Percentiles rank a stretch among this genome's conserved stretches.
Conservation (phyloP, 2,329 filamentous ascomycete genomes). For the Aspergillus quadricinctus region DNA sequence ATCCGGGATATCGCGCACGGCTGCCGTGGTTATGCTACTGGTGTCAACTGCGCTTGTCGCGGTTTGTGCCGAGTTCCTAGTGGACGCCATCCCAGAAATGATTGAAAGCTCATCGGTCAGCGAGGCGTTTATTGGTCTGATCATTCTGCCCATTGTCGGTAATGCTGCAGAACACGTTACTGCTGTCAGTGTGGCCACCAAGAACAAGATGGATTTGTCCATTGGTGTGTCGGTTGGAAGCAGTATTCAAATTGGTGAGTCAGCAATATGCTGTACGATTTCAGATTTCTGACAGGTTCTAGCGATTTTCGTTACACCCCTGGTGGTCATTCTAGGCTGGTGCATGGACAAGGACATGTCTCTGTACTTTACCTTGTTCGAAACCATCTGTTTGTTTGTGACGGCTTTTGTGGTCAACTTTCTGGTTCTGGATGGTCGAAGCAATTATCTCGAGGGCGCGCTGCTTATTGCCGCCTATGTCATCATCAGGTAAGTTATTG, state of each 20-base stretch:
- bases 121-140: constrained; percentile 73
- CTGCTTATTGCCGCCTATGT: constrained; percentile 72
- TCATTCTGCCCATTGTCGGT: constrained; percentile 76
- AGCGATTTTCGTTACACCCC: constrained; percentile 70
- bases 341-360: constrained; percentile 68
- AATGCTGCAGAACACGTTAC: constrained; percentile 80
- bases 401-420: constrained; percentile 83
- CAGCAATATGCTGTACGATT: not conserved
- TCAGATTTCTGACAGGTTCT: constrained; percentile 5
- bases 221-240: constrained; percentile 77
- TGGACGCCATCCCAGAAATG: constrained; percentile 67
- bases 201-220: constrained; percentile 81
- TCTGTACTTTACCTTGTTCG: constrained; percentile 58
- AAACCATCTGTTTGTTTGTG: constrained; percentile 71
- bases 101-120: constrained; percentile 57
- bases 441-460: constrained; percentile 76
- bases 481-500: constrained; percentile 61
- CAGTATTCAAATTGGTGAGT: constrained; percentile 65
- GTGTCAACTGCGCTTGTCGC: constrained; percentile 57
- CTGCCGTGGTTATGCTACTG: constrained; percentile 53
- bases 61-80: constrained; percentile 66
- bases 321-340: constrained; percentile 76
- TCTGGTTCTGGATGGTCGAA: constrained; percentile 75
- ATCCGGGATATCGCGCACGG: constrained; percentile 51
- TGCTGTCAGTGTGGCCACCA: constrained; percentile 71